These are phyloP conservation scores for Pyricularia sp. DNA, from an alignment of 2,329 filamentous ascomycete species.

Conservation along the genomic window DNA sequence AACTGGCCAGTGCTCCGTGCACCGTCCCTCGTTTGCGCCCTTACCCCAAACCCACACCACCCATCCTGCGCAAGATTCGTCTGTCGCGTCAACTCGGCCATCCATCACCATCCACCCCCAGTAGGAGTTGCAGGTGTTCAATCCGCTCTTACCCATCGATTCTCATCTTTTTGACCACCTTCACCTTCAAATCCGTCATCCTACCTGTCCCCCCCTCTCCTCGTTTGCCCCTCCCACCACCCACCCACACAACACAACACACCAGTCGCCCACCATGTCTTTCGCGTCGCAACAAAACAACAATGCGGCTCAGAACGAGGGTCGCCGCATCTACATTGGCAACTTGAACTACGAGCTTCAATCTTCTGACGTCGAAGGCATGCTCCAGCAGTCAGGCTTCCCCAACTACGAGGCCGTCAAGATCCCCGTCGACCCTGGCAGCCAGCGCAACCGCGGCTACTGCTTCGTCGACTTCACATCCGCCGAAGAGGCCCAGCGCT, in stretches of 20 bases:
- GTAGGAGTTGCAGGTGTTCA: background rate
- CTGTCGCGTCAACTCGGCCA: background rate
- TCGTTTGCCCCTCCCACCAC: background rate
- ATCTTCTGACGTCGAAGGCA: conserved; percentile 23
- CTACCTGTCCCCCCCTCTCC: background rate
- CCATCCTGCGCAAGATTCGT: background rate
- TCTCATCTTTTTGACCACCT: background rate
- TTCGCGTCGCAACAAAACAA: conserved; percentile 2
- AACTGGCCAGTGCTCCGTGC: background rate
- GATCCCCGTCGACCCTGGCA: conserved; percentile 60
- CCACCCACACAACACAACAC: background rate
- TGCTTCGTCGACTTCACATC: conserved; percentile 62
- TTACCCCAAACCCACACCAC: background rate
- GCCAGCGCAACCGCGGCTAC: conserved; percentile 61
- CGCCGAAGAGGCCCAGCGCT: conserved; percentile 45
- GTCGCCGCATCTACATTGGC: conserved; percentile 45
- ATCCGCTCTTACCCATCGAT: background rate
- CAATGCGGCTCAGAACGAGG: conserved; percentile 3
- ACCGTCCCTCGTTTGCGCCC: background rate
- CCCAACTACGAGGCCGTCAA: conserved; percentile 44
- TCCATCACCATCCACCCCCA: background rate
- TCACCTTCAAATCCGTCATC: background rate
- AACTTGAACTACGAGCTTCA: conserved; percentile 50
- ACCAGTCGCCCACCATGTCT: background rate
- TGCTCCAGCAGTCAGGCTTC: conserved; percentile 24